Conservation (phyloP, 441 rosid species). For the Brassica balearica region DNA sequence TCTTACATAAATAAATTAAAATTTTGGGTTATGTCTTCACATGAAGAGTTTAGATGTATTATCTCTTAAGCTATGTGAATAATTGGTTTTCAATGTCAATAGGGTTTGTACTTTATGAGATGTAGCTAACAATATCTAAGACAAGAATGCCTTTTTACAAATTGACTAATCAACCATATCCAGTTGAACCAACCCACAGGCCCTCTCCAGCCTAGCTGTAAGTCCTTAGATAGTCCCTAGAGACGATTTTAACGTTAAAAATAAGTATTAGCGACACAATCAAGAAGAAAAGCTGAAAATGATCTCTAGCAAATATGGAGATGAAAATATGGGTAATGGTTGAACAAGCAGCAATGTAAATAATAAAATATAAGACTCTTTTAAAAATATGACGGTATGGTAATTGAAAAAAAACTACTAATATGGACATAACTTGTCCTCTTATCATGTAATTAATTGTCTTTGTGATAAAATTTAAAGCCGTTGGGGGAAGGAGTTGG, state of each 20-base stretch:
- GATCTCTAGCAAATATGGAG: neutral
- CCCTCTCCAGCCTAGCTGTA: neutral
- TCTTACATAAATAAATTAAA: neutral
- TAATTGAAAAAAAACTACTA: neutral
- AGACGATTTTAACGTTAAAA: conserved; percentile 5
- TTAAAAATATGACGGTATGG: conserved; percentile 5
- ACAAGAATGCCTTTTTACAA: too few species aligned
- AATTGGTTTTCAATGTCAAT: neutral
- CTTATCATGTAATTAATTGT: conserved; percentile 6
- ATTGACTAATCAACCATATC: neutral
- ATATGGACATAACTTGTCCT: conserved; percentile 2
- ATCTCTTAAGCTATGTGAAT: neutral
- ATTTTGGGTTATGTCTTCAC: neutral
- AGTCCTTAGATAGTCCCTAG: neutral
- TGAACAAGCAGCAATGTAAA: conserved; percentile 4
- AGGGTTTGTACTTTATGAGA: neutral
- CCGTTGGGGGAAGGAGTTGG: conserved; percentile 25
- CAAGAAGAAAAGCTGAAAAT: neutral
- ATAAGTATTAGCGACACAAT: neutral
- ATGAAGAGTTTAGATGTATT: neutral
- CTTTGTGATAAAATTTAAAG: conserved; percentile 26
- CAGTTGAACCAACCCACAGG: neutral
- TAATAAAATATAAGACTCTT: too few species aligned
- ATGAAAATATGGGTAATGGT: neutral
- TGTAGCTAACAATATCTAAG: neutral